Evolutionary conservation across 1,139 yeast species (phyloP).

Genomic region (Scheffersomyces stambukii): DNA sequence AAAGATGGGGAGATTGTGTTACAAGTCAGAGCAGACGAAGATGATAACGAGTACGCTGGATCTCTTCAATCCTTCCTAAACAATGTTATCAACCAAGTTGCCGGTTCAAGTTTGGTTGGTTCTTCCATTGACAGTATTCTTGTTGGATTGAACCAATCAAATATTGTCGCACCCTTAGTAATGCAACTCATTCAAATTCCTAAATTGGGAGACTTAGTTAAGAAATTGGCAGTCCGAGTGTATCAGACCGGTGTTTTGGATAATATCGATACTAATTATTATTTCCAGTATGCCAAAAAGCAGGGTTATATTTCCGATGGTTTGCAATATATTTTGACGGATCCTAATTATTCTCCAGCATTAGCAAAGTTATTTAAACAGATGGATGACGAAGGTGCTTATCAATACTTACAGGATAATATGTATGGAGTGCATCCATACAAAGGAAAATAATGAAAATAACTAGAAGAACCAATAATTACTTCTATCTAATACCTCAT

Average conservation of each 20-base stretch:
- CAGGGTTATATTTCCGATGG: constrained; percentile 18
- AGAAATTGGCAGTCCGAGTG: constrained; percentile 22
- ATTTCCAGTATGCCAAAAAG: constrained; percentile 23
- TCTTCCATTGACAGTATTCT: constrained; percentile 23
- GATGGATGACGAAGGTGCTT: constrained; percentile 32
- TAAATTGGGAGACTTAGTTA: constrained; percentile 20
- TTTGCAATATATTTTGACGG: constrained; percentile 24
- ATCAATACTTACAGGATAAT: constrained; percentile 27
- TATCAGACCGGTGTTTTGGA: constrained; percentile 34
- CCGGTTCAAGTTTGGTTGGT: constrained; percentile 22
- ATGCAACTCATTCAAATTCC: constrained; percentile 23
- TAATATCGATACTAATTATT: constrained; percentile 21
- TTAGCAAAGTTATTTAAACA: constrained; percentile 29
- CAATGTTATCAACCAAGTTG: constrained; percentile 27
- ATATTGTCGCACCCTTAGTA: constrained; percentile 25
- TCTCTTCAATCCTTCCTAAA: constrained; percentile 30
- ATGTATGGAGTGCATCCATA: constrained; percentile 29
- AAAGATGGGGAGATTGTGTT: too few species aligned
- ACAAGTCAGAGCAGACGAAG: constrained; percentile 11
- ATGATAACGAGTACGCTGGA: constrained; percentile 20
- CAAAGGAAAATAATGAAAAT: too few species aligned
- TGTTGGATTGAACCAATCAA: constrained; percentile 30
- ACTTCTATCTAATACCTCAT: too few species aligned
- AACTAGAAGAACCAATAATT: too few species aligned
- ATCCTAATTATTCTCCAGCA: constrained; percentile 29